Evolutionary conservation across 495 filamentous ascomycete species (phyloP).

Genomic region (Talaromyces wortmannii): DNA sequence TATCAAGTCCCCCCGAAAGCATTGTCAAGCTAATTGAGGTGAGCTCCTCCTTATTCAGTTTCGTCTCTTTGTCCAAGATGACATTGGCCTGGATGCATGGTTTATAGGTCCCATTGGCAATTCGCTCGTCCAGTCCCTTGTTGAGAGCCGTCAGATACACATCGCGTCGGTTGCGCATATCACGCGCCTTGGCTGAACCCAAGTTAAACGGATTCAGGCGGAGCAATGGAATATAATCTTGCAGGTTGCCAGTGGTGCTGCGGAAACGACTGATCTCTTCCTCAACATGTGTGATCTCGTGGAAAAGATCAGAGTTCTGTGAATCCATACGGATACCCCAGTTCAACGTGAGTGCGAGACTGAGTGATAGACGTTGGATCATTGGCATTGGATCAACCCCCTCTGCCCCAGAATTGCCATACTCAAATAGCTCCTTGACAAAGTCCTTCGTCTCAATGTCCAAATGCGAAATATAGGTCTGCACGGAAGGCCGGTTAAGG

Average conservation of each 20-base stretch:
- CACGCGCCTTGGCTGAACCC: conserved; percentile 42
- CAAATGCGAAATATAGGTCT: conserved; percentile 53
- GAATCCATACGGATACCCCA: conserved; percentile 54
- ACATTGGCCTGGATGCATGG: conserved; percentile 62
- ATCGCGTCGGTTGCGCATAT: conserved; percentile 53
- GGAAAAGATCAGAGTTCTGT: conserved; percentile 49
- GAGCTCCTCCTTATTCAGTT: conserved; percentile 52
- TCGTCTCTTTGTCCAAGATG: conserved; percentile 53
- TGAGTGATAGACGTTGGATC: conserved; percentile 52
- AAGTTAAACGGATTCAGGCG: conserved; percentile 49
- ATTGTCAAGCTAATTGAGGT: conserved; percentile 57
- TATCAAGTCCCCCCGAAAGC: conserved; percentile 57
- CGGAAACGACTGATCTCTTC: conserved; percentile 52
- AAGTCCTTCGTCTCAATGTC: conserved; percentile 55
- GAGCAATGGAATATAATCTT: conserved; percentile 58
- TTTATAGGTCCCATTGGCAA: conserved; percentile 51
- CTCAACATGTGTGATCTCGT: conserved; percentile 58
- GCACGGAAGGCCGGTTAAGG: conserved; percentile 54
- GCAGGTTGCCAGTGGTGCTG: conserved; percentile 54
- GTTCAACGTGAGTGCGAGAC: conserved; percentile 53
- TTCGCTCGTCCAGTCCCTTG: conserved; percentile 44
- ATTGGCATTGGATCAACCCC: conserved; percentile 55
- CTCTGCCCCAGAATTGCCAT: conserved; percentile 42
- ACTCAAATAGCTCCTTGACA: conserved; percentile 49
- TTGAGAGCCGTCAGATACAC: conserved; percentile 50